Percentiles rank a stretch among this genome's conserved stretches.
phyloP scores from a whole-genome alignment of 2,329 filamentous ascomycete species.

The Fusarium virguliforme region DNA sequence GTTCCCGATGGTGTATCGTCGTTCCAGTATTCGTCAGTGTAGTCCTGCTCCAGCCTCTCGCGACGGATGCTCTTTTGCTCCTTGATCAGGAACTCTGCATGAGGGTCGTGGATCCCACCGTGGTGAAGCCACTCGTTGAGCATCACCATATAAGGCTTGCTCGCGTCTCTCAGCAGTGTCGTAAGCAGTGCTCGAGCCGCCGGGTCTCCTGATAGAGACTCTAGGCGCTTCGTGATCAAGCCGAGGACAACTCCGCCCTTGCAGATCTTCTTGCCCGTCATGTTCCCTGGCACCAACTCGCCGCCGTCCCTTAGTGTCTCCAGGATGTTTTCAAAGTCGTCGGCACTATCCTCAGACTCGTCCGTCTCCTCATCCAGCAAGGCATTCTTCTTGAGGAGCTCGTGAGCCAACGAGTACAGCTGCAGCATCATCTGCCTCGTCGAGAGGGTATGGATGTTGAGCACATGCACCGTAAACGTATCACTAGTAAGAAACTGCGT shows the following conservation, averaged over 20 bases:
- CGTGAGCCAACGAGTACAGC: slow-evolving; percentile 88
- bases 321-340: slow-evolving; percentile 93
- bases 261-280: slow-evolving; percentile 91
- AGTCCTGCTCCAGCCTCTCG: slow-evolving; percentile 93
- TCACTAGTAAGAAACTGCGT: slow-evolving; percentile 92
- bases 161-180: slow-evolving; percentile 87
- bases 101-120: slow-evolving; percentile 93
- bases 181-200: slow-evolving; percentile 87
- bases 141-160: slow-evolving; percentile 97
- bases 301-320: slow-evolving; percentile 91
- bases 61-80: slow-evolving; percentile 96
- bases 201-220: slow-evolving; percentile 94
- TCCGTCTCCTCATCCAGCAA: slow-evolving; percentile 86
- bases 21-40: slow-evolving; percentile 99
- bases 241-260: slow-evolving; percentile 97
- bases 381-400: slow-evolving; percentile 89
- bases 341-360: slow-evolving; percentile 80
- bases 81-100: slow-evolving; percentile 94
- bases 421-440: slow-evolving; percentile 94
- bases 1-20: slow-evolving; percentile 95
- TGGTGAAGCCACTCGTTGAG: slow-evolving; percentile 99
- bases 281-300: slow-evolving; percentile 82
- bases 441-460: slow-evolving; percentile 92
- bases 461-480: slow-evolving; percentile 90
- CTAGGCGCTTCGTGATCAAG: slow-evolving; percentile 85